Evolutionary conservation across 1,284 basidiomycete genomes (phyloP).

Genomic region (Rhodofomes roseus): DNA sequence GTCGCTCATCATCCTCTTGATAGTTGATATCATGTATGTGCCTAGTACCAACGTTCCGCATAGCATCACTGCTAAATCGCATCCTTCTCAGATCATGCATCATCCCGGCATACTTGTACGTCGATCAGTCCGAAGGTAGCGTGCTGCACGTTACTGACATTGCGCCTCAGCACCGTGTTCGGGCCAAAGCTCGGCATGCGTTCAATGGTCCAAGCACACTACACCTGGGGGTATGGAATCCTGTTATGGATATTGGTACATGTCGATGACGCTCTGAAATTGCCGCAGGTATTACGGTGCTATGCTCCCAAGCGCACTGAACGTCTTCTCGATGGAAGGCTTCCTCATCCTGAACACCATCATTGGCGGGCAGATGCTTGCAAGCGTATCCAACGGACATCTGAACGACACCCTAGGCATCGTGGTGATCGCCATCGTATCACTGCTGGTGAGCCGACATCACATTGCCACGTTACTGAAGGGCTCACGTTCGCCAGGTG

Average conservation of each 20-base stretch:
- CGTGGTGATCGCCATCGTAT: slow-evolving; percentile 71
- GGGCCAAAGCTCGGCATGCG: slow-evolving; percentile 61
- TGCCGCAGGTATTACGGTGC: slow-evolving; percentile 53
- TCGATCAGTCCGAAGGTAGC: not conserved
- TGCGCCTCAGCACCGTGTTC: slow-evolving; percentile 47
- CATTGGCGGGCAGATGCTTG: slow-evolving; percentile 71
- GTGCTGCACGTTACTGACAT: not conserved
- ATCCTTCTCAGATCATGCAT: slow-evolving; percentile 24
- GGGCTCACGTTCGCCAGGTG: slow-evolving; percentile 26
- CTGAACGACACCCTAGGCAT: slow-evolving; percentile 65
- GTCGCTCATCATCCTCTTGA: slow-evolving; percentile 44
- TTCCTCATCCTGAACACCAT: slow-evolving; percentile 75
- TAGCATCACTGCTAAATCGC: too few species aligned
- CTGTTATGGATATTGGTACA: not conserved
- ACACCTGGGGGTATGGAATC: slow-evolving; percentile 43
- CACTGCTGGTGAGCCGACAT: slow-evolving; percentile 40
- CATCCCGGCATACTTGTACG: slow-evolving; percentile 55
- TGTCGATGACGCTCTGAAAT: not conserved
- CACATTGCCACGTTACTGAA: not conserved
- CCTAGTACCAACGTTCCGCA: too few species aligned
- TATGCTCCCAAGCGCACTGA: slow-evolving; percentile 60
- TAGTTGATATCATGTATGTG: slow-evolving; percentile 53
- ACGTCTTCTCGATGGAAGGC: slow-evolving; percentile 63
- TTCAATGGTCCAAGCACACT: slow-evolving; percentile 63
- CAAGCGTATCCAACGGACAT: slow-evolving; percentile 49